Percentiles rank a stretch among this genome's conserved stretches.
Evolutionary conservation across 2,329 filamentous ascomycete species (phyloP).

Genomic region (Geosmithia flava): DNA sequence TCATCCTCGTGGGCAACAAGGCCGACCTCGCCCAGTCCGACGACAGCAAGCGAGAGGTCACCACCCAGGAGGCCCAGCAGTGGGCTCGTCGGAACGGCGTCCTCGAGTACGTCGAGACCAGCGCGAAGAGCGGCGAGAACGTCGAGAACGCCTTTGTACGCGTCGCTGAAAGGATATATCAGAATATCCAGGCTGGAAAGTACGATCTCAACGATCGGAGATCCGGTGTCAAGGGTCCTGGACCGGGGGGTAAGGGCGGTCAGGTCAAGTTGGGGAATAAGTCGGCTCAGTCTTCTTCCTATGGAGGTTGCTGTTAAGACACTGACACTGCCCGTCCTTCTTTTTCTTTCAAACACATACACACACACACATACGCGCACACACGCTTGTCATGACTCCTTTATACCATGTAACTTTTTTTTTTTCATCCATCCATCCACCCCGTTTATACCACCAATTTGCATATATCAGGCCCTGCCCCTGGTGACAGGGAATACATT

Average conservation of each 20-base stretch:
- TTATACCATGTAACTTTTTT: background rate
- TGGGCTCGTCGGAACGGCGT: constrained; percentile 83
- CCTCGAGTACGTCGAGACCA: constrained; percentile 90
- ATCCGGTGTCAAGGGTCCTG: constrained; percentile 74
- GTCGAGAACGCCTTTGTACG: constrained; percentile 89
- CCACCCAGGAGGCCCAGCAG: constrained; percentile 68
- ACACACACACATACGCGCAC: background rate
- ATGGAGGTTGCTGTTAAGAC: constrained; percentile 34
- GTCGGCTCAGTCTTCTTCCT: constrained; percentile 21
- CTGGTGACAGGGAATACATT: background rate
- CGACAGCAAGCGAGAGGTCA: constrained; percentile 65
- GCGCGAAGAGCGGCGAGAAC: constrained; percentile 86
- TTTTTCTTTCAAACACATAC: background rate
- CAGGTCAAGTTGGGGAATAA: constrained; percentile 32
- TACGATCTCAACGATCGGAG: constrained; percentile 91
- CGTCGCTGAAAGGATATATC: constrained; percentile 89
- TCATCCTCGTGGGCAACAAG: constrained; percentile 94
- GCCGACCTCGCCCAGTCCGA: constrained; percentile 56
- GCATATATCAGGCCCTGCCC: no score
- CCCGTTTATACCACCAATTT: no score
- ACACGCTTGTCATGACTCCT: background rate
- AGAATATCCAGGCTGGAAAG: constrained; percentile 89
- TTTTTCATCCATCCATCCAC: no score
- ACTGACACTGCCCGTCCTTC: background rate
- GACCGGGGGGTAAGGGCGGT: constrained; percentile 28